Evolutionary conservation across 2,329 filamentous ascomycete genomes (phyloP), one percentile per base, ranked within the genome.

Genomic region (Trichoderma atroviride): DNA sequence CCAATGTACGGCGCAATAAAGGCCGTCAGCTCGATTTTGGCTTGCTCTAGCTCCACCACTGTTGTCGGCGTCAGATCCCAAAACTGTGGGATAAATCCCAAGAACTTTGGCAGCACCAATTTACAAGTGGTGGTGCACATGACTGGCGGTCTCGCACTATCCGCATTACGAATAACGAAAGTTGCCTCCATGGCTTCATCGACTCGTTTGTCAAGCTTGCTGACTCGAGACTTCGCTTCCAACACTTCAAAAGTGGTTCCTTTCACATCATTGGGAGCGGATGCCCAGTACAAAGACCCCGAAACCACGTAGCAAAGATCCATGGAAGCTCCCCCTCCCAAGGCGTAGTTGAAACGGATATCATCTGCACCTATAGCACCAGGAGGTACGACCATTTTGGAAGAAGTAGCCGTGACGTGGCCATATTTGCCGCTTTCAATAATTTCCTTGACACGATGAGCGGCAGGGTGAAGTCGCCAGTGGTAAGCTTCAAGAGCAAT

Each of bases 311-410:
- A 63, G 31, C 60, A 63, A 5, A 63, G 60, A 53, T 63, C 60
- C 60, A 63, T 63, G 7, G 31, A 53, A 37, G 60, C 60, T n/a
- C 60, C 60, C 1, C 60, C 60, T n/a, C 60, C 60, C n/a, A 63
- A 4, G 9, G 52, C 60, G n/a, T 63, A 63, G 16, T 63, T 29
- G 14, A 55, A 63, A 4, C 60, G n/a, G 31, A 63, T 63, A 19
- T 63, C 22, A 16, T 40, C 33, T 9, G 29, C 1, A 16, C 9
- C 6, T 19, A 63, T 1, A 24, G 14, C 31, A 9, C 29, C 31
- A n/a, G 47, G 47, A 5, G 60, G 60, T 3, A 40, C 2, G 10
- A 37, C 2, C 60, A 53, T 53, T 37, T 24, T 53, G n/a, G 60
- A 53, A 40, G 29, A 55, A 22, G 33, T 33, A 11, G 19, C n/a